Percentiles rank a stretch among this genome's conserved stretches.
Evolutionary conservation across 192 early-diverging fungal species (phyloP).

Genomic region (Geranomyces michiganensis): DNA sequence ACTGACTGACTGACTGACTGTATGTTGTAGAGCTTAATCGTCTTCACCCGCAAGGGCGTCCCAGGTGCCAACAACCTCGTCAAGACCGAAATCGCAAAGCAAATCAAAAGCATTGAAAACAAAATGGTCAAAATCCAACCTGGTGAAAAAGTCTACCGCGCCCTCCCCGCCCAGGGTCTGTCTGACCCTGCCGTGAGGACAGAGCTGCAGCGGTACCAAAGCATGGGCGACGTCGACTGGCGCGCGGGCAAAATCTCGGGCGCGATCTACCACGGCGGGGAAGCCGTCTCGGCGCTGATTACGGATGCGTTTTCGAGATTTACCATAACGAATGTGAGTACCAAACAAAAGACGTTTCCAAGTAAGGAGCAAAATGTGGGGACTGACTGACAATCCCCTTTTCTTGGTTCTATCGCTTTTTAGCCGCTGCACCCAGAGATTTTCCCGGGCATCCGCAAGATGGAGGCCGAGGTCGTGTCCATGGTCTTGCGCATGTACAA

Average conservation of each 20-base stretch:
- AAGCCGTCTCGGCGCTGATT: conserved; percentile 71
- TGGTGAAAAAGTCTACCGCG: conserved; percentile 63
- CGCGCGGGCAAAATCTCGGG: conserved; percentile 84
- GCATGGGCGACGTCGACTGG: conserved; percentile 75
- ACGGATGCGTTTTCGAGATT: conserved; percentile 85
- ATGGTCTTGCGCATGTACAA: conserved; percentile 93
- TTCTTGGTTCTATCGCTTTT: background rate
- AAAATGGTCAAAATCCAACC: conserved; percentile 68
- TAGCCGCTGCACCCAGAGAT: conserved; percentile 90
- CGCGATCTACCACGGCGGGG: conserved; percentile 91
- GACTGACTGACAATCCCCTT: background rate
- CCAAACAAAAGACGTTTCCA: background rate
- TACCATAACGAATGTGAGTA: conserved; percentile 69
- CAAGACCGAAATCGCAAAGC: conserved; percentile 76
- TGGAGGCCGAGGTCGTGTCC: conserved; percentile 92
- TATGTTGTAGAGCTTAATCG: conserved; percentile 20
- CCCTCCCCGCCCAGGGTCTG: conserved; percentile 70
- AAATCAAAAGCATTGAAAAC: conserved; percentile 77
- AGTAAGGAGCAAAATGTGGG: too few species aligned
- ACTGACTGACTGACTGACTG: background rate
- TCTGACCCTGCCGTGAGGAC: conserved; percentile 58
- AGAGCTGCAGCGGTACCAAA: conserved; percentile 51
- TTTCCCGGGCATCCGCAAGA: conserved; percentile 91
- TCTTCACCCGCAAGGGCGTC: conserved; percentile 27
- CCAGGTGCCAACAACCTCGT: conserved; percentile 66